Evolutionary conservation across 2,329 filamentous ascomycete genomes (phyloP), one percentile per base, ranked within the genome.

Genomic region (Parastagonospora nodorum): DNA sequence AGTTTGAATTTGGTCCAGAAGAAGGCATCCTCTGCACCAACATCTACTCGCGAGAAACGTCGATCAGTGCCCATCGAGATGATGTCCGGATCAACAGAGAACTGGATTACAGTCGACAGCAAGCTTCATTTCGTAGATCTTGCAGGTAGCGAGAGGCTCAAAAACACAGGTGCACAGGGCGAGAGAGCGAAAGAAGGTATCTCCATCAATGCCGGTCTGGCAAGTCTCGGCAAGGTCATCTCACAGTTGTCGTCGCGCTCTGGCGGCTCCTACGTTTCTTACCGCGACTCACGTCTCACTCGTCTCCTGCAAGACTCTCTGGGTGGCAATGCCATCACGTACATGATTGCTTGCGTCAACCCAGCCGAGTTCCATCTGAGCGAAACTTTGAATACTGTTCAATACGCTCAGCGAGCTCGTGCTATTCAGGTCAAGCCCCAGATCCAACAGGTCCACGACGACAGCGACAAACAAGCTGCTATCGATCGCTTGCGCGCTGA

Each of bases 311-410:
- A 99, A 78, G 94, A 99, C 75, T 99, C 94, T 0, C 82, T 99
- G 5, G 94, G 94, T 50, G 94, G 94, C 4, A 97, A 96, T 71
- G 94, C 94, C 31, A 96, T 97, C 70, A 99, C 94, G 0, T 99
- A 97, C 77, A 97, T 99, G 94, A 94, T 99, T 76, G 94, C 94
- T 8, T 99, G 94, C 75, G 92, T 99, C 28, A 99, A 93, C 1
- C 93, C 92, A 0, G 91, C 93, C 11, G 92, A 97, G 71, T 99
- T 99, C 70, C 94, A 99, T 72, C 80, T 99, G 38, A 97, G 92
- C 76, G 94, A 99, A 76, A 97, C 95, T 0, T 80, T 99, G 50
- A 99, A 99, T 73, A 99, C 94, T 0, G 90, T 99, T 12, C 73
- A 97, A 73, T 99, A 99, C 75, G 94, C 94, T 6, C 94, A 97